Conservation (phyloP, 2,329 filamentous ascomycete genomes). For the Paraphaeosphaeria minitans region DNA sequence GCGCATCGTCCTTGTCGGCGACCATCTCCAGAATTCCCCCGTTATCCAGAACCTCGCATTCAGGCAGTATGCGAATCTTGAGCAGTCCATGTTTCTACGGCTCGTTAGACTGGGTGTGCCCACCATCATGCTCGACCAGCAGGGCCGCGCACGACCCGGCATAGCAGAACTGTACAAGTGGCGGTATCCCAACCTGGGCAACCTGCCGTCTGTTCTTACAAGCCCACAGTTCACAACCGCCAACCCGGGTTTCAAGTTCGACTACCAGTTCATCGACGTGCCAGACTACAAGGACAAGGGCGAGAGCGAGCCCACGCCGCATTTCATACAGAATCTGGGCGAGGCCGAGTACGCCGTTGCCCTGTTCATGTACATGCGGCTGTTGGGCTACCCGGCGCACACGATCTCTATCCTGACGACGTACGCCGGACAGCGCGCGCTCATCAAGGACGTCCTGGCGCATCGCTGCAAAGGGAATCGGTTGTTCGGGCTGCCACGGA, state of each 20-base stretch:
- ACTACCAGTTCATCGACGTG: conserved; percentile 97
- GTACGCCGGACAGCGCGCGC: conserved; percentile 87
- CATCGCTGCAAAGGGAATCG: conserved; percentile 83
- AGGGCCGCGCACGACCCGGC: conserved; percentile 85
- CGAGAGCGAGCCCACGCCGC: conserved; percentile 86
- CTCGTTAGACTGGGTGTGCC: conserved; percentile 93
- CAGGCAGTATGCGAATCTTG: conserved; percentile 91
- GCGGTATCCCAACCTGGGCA: conserved; percentile 82
- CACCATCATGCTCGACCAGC: conserved; percentile 85
- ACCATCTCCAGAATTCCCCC: conserved; percentile 95
- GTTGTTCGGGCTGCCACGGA: conserved; percentile 86
- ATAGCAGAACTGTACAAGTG: conserved; percentile 91
- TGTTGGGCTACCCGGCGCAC: conserved; percentile 85
- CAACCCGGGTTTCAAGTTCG: conserved; percentile 90
- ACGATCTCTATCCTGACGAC: conserved; percentile 90
- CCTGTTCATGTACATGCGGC: conserved; percentile 94
- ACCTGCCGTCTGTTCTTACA: conserved; percentile 74
- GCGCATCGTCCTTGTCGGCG: conserved; percentile 88
- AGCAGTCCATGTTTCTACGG: conserved; percentile 92
- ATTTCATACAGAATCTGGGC: conserved; percentile 95
- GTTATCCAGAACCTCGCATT: conserved; percentile 95
- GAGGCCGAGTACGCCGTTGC: conserved; percentile 98
- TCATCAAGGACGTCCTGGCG: conserved; percentile 83
- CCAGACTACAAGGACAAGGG: conserved; percentile 89
- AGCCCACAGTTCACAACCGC: conserved; percentile 75